Evolutionary conservation across 2,329 filamentous ascomycete genomes (phyloP), one percentile per base, ranked within the genome.

Genomic region (Coniochaeta sp.): DNA sequence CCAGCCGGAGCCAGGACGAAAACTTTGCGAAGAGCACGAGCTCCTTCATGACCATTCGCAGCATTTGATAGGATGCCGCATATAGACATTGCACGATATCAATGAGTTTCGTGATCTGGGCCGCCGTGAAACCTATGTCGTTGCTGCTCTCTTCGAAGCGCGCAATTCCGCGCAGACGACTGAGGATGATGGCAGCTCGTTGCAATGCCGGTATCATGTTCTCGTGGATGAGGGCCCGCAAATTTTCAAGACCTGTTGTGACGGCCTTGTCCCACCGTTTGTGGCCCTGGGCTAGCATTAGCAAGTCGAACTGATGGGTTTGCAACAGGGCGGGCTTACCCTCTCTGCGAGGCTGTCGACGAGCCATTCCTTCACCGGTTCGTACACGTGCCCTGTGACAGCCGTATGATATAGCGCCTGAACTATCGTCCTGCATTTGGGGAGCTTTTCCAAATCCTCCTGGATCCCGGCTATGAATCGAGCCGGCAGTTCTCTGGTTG

Each of bases 251-350:
- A 1, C 92, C 91, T 4, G 86, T 85, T 1, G 84, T 81, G 2
- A 96, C 89, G 6, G 90, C 88, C 69, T 93, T 96, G 64, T 98
- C 93, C 95, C 95, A 99, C 56, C 95, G 82, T 74, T 96, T 97
- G 67, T 96, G 90, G 0, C 92, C 92, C 89, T 95, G 57, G 22
- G 17, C 32, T 67, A 60, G 28, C 42, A 60, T 63, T 58, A 59
- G 44, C 28, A 34, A 28, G 28, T 30, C 14, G 24, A 26, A 59
- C 5, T 17, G 30, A 5, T n/a, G 6, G 9, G 3, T 34, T 8
- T 4, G 4, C 2, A 30, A 32, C 7, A 38, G 40, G 9, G 28
- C 4, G 14, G 34, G 58, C 83, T 68, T 78, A 93, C 90, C 63
- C 90, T 80, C 69, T 96, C 91, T 8, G 86, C 85, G 32, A 97